Evolutionary conservation across 352 stramenopile genomes (phyloP).

Genomic region (Pythium utonaiense): DNA sequence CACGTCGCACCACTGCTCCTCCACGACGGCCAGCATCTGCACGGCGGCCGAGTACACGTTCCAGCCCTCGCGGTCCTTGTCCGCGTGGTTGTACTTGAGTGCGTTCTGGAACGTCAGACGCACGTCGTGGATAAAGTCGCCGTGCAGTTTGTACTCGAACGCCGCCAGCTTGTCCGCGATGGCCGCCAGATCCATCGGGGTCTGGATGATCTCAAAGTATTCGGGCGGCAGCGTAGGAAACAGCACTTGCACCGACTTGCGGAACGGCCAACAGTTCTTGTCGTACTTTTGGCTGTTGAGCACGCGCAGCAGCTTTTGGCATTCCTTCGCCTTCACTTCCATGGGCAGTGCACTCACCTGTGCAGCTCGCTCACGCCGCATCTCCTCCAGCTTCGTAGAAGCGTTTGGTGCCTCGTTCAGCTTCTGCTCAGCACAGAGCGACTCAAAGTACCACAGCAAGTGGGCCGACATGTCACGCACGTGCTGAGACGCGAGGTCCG

Average conservation of each 20-base stretch:
- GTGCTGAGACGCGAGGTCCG: constrained; percentile 62
- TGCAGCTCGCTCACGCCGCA: constrained; percentile 50
- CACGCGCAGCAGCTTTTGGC: constrained; percentile 67
- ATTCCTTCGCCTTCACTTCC: constrained; percentile 82
- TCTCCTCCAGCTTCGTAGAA: constrained; percentile 32
- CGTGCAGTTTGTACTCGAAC: constrained; percentile 77
- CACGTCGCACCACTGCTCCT: constrained; percentile 76
- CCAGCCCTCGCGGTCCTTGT: constrained; percentile 80
- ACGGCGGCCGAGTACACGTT: constrained; percentile 75
- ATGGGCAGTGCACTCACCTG: constrained; percentile 51
- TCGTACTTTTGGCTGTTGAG: constrained; percentile 86
- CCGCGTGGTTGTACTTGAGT: constrained; percentile 71
- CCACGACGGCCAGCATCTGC: constrained; percentile 67
- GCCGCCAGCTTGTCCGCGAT: constrained; percentile 61
- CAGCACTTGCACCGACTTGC: constrained; percentile 67
- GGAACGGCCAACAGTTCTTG: constrained; percentile 86
- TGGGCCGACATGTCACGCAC: constrained; percentile 82
- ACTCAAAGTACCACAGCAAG: constrained; percentile 84
- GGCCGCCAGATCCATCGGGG: constrained; percentile 75
- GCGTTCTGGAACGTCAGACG: constrained; percentile 84
- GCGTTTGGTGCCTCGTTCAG: constrained; percentile 23
- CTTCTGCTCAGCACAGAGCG: constrained; percentile 63
- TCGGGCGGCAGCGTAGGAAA: constrained; percentile 69
- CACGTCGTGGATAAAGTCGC: constrained; percentile 79
- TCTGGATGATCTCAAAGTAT: constrained; percentile 83